Evolutionary conservation across 495 filamentous ascomycete species (phyloP).

Genomic region (Geopyxis carbonaria): DNA sequence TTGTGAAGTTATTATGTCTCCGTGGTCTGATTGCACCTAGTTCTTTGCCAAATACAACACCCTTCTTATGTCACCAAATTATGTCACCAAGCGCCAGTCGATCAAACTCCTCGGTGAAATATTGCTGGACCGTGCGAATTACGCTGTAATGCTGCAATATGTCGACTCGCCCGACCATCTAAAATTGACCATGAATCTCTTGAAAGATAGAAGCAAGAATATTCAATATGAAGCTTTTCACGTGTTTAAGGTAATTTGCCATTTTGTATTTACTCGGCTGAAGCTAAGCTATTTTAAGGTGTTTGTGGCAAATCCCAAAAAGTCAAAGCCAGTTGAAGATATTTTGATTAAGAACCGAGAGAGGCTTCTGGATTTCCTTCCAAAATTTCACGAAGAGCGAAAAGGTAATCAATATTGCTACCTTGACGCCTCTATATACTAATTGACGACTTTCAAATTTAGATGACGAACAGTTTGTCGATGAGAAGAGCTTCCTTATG

Average conservation of each 20-base stretch:
- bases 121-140: constrained; percentile 84
- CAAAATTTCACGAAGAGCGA: constrained; percentile 80
- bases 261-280: background rate
- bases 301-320: constrained; percentile 94
- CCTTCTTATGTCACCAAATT: constrained; percentile 77
- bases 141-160: constrained; percentile 93
- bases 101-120: constrained; percentile 95
- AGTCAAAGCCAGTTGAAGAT: constrained; percentile 80
- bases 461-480: constrained; percentile 96
- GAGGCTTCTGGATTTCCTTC: constrained; percentile 70
- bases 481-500: constrained; percentile 91
- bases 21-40: constrained; percentile 21
- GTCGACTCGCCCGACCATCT: constrained; percentile 88
- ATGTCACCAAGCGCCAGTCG: constrained; percentile 95
- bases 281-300: constrained; percentile 32
- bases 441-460: background rate
- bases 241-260: constrained; percentile 66
- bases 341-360: constrained; percentile 94
- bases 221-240: constrained; percentile 99
- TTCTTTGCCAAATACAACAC: constrained; percentile 87
- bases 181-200: constrained; percentile 93
- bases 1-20: constrained; percentile 1
- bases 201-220: constrained; percentile 91
- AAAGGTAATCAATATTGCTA: constrained; percentile 29
- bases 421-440: background rate